Evolutionary conservation across 345 rosid genomes (phyloP), one percentile per base, ranked within the genome.

Genomic region (Arabis hirsuta): DNA sequence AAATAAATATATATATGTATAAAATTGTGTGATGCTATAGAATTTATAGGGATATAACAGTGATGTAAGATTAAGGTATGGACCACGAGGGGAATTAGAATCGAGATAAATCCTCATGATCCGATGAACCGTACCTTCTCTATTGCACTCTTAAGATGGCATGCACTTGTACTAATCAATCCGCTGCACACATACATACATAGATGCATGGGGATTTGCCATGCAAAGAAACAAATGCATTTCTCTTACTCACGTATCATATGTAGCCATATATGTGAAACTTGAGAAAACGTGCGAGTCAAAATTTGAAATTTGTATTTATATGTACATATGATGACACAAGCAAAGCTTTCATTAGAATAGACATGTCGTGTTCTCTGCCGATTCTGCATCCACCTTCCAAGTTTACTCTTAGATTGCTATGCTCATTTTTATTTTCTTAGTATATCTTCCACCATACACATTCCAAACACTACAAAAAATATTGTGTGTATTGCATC

Each of bases 111-210:
- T 61, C 62, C 70, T 47, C 70, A 76, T 69, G 79, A 76, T 76
- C 70, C 70, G 51, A 76, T 69, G 74, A 69, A 76, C 69, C 65
- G 74, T 76, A 76, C 79, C 56, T 62, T 59, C 74, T 16, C 32
- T 54, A 68, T 60, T 60, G 74, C 69, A 60, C 32, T 68, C 69
- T 68, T 62, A 47, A 69, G 26, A 36, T 76, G 65, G 59, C 74
- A 76, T 76, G 79, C 79, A 76, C 58, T 76, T 69, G 79, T 76
- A 76, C 79, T 76, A 53, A 69, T 76, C 79, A 74, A 44, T n/a
- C 48, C 57, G 14, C 78, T 74, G 66, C 46, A 57, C 66, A 32
- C 64, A 58, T 67, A 41, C 54, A 3, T 45, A 14, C 32, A 62
- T 62, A 29, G 54, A 55, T 73, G 68, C 74, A 74, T 67, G 68